Conservation (phyloP, 169 alveolate genomes). For the Plasmodium fragile region DNA sequence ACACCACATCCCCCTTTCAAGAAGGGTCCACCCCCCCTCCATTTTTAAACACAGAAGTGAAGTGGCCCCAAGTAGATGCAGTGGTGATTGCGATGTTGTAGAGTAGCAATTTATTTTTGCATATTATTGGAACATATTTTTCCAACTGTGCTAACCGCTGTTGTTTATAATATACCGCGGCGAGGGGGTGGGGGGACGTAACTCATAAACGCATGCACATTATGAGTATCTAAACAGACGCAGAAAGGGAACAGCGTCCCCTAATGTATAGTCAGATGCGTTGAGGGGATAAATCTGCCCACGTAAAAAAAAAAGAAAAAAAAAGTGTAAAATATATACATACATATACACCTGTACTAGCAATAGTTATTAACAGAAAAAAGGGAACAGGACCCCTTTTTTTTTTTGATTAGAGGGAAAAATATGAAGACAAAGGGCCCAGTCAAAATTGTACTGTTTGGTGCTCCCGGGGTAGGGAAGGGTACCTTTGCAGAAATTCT, state of each 20-base stretch:
- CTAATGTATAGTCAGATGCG: not conserved
- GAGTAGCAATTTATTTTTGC: not conserved
- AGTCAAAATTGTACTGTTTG: constrained; percentile 42
- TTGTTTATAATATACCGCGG: not conserved
- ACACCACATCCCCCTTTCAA: not conserved
- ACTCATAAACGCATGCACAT: not conserved
- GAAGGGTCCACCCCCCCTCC: not conserved
- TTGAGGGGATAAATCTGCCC: not conserved
- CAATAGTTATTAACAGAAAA: not conserved
- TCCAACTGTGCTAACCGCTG: not conserved
- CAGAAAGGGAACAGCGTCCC: not conserved
- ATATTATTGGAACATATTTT: not conserved
- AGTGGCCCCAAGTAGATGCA: not conserved
- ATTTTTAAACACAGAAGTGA: not conserved
- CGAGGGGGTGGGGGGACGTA: not conserved
- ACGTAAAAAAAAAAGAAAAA: not conserved
- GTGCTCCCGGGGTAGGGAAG: constrained; percentile 72
- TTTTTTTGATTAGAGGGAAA: not conserved
- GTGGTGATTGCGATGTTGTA: not conserved
- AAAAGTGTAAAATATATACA: not conserved
- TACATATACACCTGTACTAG: not conserved
- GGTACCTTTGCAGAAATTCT: constrained; percentile 69
- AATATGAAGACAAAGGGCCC: not conserved
- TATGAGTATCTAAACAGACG: not conserved
- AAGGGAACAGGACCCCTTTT: not conserved